Conservation (phyloP, 495 filamentous ascomycete species). For the Aspergillus indologenus region DNA sequence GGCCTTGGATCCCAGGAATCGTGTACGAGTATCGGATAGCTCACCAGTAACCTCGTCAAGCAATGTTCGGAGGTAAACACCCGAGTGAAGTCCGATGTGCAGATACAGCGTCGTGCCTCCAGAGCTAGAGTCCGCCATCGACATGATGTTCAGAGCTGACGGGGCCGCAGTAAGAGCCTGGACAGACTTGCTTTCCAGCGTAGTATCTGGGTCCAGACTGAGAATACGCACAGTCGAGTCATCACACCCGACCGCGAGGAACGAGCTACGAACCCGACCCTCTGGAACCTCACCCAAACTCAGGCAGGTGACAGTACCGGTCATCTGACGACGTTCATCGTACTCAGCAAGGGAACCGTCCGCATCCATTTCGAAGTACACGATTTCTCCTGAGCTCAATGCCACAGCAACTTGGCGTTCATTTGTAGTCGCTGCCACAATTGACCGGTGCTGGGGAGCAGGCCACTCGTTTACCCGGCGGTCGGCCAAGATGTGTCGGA, state of each 20-base stretch:
- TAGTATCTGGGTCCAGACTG: conserved; percentile 84
- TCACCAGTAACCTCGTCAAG: conserved; percentile 94
- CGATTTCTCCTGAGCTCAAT: conserved; percentile 90
- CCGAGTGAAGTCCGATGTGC: conserved; percentile 92
- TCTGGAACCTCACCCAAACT: conserved; percentile 93
- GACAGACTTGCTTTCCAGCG: conserved; percentile 86
- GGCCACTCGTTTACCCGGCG: conserved; percentile 91
- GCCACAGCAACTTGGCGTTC: conserved; percentile 90
- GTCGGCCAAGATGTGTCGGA: conserved; percentile 79
- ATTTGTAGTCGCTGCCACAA: conserved; percentile 94
- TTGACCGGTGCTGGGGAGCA: conserved; percentile 86
- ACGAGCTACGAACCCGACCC: conserved; percentile 79
- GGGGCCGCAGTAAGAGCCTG: conserved; percentile 89
- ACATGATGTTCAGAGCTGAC: conserved; percentile 85
- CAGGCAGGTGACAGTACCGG: conserved; percentile 88
- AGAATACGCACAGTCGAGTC: conserved; percentile 93
- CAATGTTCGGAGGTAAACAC: conserved; percentile 90
- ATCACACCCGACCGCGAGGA: conserved; percentile 93
- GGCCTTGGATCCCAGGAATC: conserved; percentile 86
- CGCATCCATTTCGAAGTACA: conserved; percentile 94
- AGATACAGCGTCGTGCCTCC: conserved; percentile 80
- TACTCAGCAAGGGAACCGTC: conserved; percentile 91
- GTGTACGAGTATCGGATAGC: conserved; percentile 86
- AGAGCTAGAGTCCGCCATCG: conserved; percentile 85
- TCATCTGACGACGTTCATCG: conserved; percentile 93